Conservation (phyloP, 2,329 filamentous ascomycete species). For the Botrytis sinoallii region DNA sequence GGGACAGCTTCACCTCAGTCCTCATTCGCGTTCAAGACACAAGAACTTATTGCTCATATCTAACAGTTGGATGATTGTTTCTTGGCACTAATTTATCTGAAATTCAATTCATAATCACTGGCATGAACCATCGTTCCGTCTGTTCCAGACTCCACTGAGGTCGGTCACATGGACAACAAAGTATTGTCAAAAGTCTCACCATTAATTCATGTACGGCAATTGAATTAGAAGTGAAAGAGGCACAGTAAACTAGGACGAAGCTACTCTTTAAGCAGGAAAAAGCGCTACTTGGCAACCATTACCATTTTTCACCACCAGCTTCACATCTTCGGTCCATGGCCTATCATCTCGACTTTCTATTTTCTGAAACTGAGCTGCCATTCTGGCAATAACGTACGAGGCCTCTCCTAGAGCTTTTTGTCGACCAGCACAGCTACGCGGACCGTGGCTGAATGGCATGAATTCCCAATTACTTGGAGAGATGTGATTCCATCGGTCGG, state of each 20-base stretch:
- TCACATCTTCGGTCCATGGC: slow-evolving; percentile 15
- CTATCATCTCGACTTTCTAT: slow-evolving; percentile 21
- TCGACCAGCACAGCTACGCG: slow-evolving; percentile 64
- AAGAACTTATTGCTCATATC: not conserved
- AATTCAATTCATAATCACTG: too few relatives aligned
- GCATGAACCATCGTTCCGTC: not conserved
- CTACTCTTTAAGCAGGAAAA: not conserved
- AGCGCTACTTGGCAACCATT: slow-evolving; percentile 17
- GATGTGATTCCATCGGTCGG: slow-evolving; percentile 63
- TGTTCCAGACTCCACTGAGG: not conserved
- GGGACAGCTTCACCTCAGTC: not conserved
- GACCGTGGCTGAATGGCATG: slow-evolving; percentile 67
- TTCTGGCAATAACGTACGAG: slow-evolving; percentile 22
- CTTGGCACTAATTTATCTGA: not conserved
- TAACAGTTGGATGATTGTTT: not conserved
- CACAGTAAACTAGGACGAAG: not conserved
- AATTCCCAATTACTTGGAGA: slow-evolving; percentile 66
- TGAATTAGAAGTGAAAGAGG: not conserved
- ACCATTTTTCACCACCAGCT: slow-evolving; percentile 15
- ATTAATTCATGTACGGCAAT: fast-evolving
- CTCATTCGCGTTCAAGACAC: not conserved
- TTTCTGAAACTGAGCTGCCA: slow-evolving; percentile 18
- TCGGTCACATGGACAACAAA: not conserved
- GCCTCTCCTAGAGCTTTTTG: slow-evolving; percentile 24
- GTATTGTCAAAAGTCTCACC: too few relatives aligned